These are phyloP conservation scores for Chamaenerion angustifolium DNA, from an alignment of 345 rosid species.

Conservation along the genomic window DNA sequence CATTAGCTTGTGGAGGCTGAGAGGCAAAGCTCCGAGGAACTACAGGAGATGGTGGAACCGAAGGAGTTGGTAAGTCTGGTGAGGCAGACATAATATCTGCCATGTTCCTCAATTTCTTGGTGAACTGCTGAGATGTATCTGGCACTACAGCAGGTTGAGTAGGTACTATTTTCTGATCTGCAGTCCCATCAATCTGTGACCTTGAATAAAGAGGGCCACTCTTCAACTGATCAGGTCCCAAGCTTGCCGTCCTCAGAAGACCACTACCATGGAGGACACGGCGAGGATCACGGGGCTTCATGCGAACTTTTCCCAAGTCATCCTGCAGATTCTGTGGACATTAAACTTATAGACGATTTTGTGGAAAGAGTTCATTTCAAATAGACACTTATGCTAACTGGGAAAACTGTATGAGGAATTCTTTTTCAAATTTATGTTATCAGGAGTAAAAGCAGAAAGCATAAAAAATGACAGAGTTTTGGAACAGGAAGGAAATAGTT, in stretches of 20 bases:
- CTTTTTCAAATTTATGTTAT: no score
- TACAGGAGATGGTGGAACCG: conserved; percentile 6
- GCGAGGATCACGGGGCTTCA: conserved; percentile 99
- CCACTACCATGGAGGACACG: conserved; percentile 56
- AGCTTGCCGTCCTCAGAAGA: conserved; percentile 40
- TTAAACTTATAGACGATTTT: no score
- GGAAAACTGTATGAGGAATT: no score
- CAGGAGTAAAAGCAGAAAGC: no score
- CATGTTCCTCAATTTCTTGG: conserved; percentile 52
- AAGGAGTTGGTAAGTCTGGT: conserved; percentile 26
- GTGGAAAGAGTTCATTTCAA: not conserved
- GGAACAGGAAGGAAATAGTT: no score
- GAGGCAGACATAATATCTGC: conserved; percentile 48
- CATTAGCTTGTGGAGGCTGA: conserved; percentile 26
- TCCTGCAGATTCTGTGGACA: conserved; percentile 26
- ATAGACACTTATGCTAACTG: no score
- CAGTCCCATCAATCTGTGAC: conserved; percentile 21
- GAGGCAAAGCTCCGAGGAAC: conserved; percentile 22
- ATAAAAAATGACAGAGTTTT: no score
- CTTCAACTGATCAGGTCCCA: conserved; percentile 38
- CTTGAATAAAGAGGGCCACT: conserved; percentile 19
- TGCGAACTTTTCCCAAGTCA: conserved; percentile 54
- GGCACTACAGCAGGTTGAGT: conserved; percentile 27
- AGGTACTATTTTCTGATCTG: conserved; percentile 20
- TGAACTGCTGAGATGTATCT: conserved; percentile 50